Evolutionary conservation across 1,139 yeast species (phyloP).

Genomic region (Blastobotrys raffinosifermentans): DNA sequence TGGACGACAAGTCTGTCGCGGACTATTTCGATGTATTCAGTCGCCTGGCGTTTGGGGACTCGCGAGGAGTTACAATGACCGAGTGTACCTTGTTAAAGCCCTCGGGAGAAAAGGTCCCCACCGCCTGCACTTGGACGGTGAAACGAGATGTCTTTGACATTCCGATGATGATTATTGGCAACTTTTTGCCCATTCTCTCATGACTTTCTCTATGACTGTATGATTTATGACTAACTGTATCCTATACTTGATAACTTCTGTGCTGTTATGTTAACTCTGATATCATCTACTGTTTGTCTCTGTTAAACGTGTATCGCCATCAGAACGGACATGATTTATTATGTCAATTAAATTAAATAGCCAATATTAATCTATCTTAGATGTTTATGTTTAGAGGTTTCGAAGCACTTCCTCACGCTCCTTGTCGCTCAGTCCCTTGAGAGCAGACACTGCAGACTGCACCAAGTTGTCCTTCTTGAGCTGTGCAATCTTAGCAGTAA

Average conservation of each 20-base stretch:
- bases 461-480: slow-evolving; percentile 32
- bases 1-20: slow-evolving; percentile 81
- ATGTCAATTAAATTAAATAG: neutral
- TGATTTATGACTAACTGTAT: neutral
- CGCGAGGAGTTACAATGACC: slow-evolving; percentile 78
- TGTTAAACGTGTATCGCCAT: too few species aligned
- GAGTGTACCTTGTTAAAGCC: slow-evolving; percentile 72
- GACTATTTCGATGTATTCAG: slow-evolving; percentile 84
- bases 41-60: slow-evolving; percentile 87
- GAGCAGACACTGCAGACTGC: neutral
- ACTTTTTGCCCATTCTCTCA: slow-evolving; percentile 26
- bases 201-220: neutral
- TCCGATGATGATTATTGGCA: slow-evolving; percentile 96
- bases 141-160: slow-evolving; percentile 84
- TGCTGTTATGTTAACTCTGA: too few species aligned
- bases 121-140: slow-evolving; percentile 87
- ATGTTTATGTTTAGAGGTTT: too few species aligned
- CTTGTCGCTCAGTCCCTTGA: neutral
- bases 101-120: slow-evolving; percentile 43
- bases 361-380: neutral
- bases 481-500: slow-evolving; percentile 57
- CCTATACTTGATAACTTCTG: too few species aligned
- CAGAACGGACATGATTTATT: too few species aligned
- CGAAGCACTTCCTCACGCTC: slow-evolving; percentile 1
- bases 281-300: too few species aligned